These are phyloP conservation scores for Saccharomyces hybrid DNA, from an alignment of 1,139 yeast species.

Conservation along the genomic window DNA sequence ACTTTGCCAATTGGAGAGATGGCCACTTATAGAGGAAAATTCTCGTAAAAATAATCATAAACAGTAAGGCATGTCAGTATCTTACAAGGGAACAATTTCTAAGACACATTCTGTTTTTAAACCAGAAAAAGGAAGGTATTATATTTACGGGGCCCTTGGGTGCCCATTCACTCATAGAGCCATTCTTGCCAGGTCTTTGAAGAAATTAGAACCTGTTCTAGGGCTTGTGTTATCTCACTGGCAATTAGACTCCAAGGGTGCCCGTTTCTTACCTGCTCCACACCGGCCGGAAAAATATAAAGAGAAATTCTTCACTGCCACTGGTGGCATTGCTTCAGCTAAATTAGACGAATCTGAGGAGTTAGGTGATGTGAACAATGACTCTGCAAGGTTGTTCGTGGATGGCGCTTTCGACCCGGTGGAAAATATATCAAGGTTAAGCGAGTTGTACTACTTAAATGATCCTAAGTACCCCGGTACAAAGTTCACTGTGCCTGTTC, in stretches of 20 bases:
- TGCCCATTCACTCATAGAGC: conserved; percentile 13
- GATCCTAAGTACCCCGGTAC: conserved; percentile 8
- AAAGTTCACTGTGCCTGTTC: conserved; percentile 8
- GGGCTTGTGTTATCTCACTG: conserved; percentile 11
- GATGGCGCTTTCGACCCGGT: neutral
- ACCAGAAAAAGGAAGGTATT: conserved; percentile 11
- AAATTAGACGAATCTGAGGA: neutral
- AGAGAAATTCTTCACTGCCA: conserved; percentile 33
- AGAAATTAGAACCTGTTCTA: conserved; percentile 6
- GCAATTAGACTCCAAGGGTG: conserved; percentile 8
- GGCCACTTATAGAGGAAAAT: neutral
- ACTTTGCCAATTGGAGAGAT: neutral
- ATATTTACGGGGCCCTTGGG: conserved; percentile 10
- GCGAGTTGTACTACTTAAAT: conserved; percentile 6
- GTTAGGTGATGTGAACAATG: too few species aligned
- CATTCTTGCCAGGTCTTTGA: conserved; percentile 8
- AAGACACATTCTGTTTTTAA: conserved; percentile 7
- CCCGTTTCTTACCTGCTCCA: neutral
- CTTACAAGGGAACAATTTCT: conserved; percentile 7
- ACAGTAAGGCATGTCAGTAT: neutral
- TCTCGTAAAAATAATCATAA: neutral
- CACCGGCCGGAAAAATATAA: conserved; percentile 31
- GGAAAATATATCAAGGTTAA: conserved; percentile 5
- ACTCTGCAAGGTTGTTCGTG: neutral
- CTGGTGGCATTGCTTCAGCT: neutral